A percentile compares a stretch with the other conserved stretches of the same genome.
phyloP scores from a whole-genome alignment of 106 monocot genomes.

The Cymbidium sinense region DNA sequence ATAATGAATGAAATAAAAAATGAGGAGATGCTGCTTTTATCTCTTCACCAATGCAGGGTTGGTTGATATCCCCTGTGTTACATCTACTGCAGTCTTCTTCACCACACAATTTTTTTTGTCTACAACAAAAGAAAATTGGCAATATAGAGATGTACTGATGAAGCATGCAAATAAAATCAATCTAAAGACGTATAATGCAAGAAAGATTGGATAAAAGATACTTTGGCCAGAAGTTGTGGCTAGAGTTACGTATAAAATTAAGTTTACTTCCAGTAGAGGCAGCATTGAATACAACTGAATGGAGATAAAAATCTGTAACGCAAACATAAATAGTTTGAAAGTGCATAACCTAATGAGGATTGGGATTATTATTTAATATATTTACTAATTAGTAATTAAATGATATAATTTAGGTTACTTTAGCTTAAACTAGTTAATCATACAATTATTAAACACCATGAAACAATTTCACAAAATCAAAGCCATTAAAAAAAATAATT shows the following conservation, averaged over 20 bases:
- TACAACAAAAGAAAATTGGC: background rate
- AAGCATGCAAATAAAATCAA: background rate
- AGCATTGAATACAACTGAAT: background rate
- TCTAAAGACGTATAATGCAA: background rate
- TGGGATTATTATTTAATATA: background rate
- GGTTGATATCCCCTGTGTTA: constrained; percentile 29
- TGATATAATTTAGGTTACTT: background rate
- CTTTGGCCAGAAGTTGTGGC: no score
- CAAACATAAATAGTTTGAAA: no score
- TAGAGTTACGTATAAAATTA: no score
- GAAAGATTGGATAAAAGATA: background rate
- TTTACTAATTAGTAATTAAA: background rate
- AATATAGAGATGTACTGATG: no score
- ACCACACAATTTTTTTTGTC: constrained; percentile 61
- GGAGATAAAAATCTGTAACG: background rate
- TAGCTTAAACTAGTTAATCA: background rate
- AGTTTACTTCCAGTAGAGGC: no score
- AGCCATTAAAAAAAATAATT: background rate
- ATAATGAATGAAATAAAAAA: background rate
- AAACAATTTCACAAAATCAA: background rate
- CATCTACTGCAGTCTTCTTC: constrained; percentile 70
- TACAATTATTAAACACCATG: background rate
- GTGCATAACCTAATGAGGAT: no score
- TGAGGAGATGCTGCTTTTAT: background rate
- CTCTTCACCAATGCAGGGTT: constrained; percentile 49